Evolutionary conservation across 2,329 filamentous ascomycete species (phyloP).

Genomic region (Diaporthe ampelina): DNA sequence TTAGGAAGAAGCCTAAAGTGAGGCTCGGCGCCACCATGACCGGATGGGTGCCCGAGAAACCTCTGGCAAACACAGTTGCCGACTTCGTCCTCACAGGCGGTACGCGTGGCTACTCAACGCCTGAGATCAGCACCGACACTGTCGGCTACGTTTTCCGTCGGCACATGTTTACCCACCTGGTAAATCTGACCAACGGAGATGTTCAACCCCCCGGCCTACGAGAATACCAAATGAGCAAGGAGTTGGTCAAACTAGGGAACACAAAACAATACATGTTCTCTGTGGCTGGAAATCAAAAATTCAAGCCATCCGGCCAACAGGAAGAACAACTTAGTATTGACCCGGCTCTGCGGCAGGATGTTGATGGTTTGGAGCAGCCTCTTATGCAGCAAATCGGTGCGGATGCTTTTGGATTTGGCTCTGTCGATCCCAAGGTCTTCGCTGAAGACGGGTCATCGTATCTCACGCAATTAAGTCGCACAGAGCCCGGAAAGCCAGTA

Average conservation of each 20-base stretch:
- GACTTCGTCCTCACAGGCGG: conserved; percentile 52
- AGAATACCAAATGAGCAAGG: conserved; percentile 55
- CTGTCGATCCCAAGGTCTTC: conserved; percentile 31
- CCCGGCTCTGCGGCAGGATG: conserved; percentile 29
- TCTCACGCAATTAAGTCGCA: conserved; percentile 29
- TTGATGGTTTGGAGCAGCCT: not conserved
- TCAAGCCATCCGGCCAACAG: not conserved
- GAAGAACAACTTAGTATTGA: conserved; percentile 32
- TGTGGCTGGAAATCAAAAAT: conserved; percentile 37
- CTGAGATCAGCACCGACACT: conserved; percentile 53
- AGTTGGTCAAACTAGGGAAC: conserved; percentile 55
- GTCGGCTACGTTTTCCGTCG: conserved; percentile 54
- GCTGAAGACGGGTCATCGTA: conserved; percentile 5
- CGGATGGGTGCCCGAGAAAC: conserved; percentile 52
- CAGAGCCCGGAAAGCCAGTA: conserved; percentile 2
- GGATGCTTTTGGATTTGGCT: conserved; percentile 27
- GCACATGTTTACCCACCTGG: conserved; percentile 52
- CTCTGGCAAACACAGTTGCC: conserved; percentile 52
- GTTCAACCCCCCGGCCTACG: conserved; percentile 57
- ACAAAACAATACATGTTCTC: conserved; percentile 59
- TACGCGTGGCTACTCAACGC: conserved; percentile 51
- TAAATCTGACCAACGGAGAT: conserved; percentile 50
- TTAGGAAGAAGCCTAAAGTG: conserved; percentile 38
- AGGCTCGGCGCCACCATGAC: conserved; percentile 33
- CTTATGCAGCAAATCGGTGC: not conserved